Evolutionary conservation across 129 eudicot genomes (phyloP).

Genomic region (Flaveria brownii): DNA sequence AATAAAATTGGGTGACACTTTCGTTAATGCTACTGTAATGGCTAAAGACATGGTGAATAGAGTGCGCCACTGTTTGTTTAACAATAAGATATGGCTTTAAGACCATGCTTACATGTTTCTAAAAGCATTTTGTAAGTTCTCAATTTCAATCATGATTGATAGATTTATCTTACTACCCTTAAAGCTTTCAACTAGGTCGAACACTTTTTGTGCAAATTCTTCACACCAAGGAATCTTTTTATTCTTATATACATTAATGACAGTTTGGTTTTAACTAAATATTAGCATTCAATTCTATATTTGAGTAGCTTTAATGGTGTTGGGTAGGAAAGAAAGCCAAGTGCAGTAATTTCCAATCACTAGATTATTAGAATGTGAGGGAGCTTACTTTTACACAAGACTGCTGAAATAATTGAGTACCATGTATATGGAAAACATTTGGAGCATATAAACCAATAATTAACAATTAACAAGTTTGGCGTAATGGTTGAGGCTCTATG

Average conservation of each 20-base stretch:
- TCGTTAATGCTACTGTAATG: neutral
- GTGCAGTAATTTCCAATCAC: neutral
- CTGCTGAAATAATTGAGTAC: neutral
- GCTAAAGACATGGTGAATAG: neutral
- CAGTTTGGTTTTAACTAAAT: neutral
- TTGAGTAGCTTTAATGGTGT: neutral
- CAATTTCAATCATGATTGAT: neutral
- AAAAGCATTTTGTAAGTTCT: neutral
- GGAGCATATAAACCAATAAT: neutral
- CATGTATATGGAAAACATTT: neutral
- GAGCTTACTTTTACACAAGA: neutral
- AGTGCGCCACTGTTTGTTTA: neutral
- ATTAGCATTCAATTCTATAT: neutral
- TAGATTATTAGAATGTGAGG: neutral
- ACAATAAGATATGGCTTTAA: neutral
- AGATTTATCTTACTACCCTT: neutral
- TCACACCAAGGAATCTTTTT: neutral
- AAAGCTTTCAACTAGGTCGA: neutral
- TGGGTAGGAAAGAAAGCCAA: neutral
- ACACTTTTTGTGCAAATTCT: neutral
- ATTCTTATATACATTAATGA: neutral
- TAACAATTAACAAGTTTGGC: neutral
- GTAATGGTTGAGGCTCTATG: neutral
- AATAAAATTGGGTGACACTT: neutral
- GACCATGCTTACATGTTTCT: neutral